Conservation (phyloP, 306 rosid genomes). For the Styphnolobium japonicum region DNA sequence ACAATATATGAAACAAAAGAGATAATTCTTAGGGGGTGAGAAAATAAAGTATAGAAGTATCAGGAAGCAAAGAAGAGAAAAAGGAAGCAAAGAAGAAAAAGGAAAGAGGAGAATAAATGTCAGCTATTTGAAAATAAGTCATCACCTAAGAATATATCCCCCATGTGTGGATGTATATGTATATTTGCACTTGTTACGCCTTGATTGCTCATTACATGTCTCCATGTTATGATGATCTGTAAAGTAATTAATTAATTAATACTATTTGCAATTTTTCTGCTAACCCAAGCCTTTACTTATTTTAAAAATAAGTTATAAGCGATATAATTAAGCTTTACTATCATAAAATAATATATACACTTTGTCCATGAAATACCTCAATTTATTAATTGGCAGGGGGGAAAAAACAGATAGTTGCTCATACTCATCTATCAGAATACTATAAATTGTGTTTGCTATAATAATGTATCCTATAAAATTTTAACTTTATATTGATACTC, state of each 20-base stretch:
- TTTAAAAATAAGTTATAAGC: conserved; percentile 1
- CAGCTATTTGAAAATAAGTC: conserved; percentile 27
- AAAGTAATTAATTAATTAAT: conserved; percentile 29
- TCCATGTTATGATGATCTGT: conserved; percentile 47
- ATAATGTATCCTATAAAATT: neutral
- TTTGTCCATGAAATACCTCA: neutral
- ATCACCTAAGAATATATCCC: conserved; percentile 16
- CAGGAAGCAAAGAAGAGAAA: conserved; percentile 19
- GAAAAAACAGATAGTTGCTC: neutral
- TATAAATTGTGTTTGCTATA: conserved; percentile 3
- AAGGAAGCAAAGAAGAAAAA: neutral
- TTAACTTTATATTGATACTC: neutral
- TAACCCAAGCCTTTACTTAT: neutral
- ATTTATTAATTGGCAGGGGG: neutral
- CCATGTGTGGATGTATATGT: conserved; percentile 37
- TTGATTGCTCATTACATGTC: conserved; percentile 39
- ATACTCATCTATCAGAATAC: neutral
- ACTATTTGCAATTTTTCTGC: conserved; percentile 3
- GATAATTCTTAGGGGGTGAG: neutral
- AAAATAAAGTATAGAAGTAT: conserved; percentile 7
- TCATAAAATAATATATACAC: neutral
- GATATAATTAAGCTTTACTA: neutral
- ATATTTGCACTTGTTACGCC: conserved; percentile 50
- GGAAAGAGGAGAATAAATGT: conserved; percentile 42
- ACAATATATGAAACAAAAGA: conserved; percentile 23